These are phyloP conservation scores for Niveomyces coronatus DNA, from an alignment of 2,329 filamentous ascomycete genomes.

Conservation along the genomic window DNA sequence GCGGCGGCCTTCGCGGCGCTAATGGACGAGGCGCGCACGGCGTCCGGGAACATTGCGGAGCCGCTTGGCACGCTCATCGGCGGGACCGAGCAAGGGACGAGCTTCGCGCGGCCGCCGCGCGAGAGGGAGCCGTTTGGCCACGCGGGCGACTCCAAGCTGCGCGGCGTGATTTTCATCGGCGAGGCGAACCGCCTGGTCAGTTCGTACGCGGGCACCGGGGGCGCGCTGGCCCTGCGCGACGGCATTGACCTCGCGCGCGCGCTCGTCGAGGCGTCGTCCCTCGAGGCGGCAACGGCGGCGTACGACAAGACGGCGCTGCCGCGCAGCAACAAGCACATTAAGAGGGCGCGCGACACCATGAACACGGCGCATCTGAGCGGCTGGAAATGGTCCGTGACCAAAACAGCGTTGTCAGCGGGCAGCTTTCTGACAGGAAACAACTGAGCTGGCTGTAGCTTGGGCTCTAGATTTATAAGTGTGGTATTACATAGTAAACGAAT, in stretches of 20 bases:
- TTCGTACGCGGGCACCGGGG: conserved; percentile 34
- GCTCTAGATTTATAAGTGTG: too few relatives aligned
- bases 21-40: conserved; percentile 19
- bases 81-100: conserved; percentile 23
- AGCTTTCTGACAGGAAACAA: background rate
- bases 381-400: conserved; percentile 10
- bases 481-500: too few relatives aligned
- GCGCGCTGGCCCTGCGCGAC: conserved; percentile 33
- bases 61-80: conserved; percentile 26
- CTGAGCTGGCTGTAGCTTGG: background rate
- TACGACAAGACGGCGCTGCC: conserved; percentile 25
- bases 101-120: conserved; percentile 26
- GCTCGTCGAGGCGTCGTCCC: conserved; percentile 17
- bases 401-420: conserved; percentile 7
- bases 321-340: conserved; percentile 17
- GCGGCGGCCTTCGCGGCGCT: conserved; percentile 16
- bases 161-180: conserved; percentile 30
- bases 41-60: conserved; percentile 22
- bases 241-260: conserved; percentile 29
- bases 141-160: conserved; percentile 8
- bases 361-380: conserved; percentile 8
- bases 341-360: conserved; percentile 11
- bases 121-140: conserved; percentile 33
- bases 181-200: conserved; percentile 36
- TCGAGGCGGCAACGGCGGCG: conserved; percentile 18